Conservation (phyloP, 2,329 filamentous ascomycete genomes). For the Aspergillus niger region DNA sequence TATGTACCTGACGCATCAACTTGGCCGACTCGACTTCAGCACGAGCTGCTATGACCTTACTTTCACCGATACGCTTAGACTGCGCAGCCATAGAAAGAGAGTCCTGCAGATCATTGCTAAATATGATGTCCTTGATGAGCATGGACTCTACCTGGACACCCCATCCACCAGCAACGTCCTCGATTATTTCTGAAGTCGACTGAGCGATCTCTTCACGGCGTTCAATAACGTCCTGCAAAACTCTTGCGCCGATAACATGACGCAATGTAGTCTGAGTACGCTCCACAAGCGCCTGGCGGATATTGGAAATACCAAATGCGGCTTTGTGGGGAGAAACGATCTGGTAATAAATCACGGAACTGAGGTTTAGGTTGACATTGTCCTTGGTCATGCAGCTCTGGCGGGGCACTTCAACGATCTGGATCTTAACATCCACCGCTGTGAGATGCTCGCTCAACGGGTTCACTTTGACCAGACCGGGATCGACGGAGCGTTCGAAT, state of each 20-base stretch:
- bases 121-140: slow-evolving; percentile 99
- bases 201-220: slow-evolving; percentile 95
- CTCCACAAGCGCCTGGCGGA: slow-evolving; percentile 94
- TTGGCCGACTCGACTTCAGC: slow-evolving; percentile 96
- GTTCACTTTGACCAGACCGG: slow-evolving; percentile 96
- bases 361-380: slow-evolving; percentile 91
- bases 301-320: slow-evolving; percentile 92
- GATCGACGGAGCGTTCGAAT: slow-evolving; percentile 94
- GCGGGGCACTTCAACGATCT: slow-evolving; percentile 92
- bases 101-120: slow-evolving; percentile 92
- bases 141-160: slow-evolving; percentile 96
- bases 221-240: slow-evolving; percentile 97
- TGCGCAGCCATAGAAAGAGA: slow-evolving; percentile 97
- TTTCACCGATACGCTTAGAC: slow-evolving; percentile 96
- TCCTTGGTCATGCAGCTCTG: slow-evolving; percentile 99
- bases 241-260: slow-evolving; percentile 92
- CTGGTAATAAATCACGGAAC: slow-evolving; percentile 98
- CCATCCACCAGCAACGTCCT: slow-evolving; percentile 91
- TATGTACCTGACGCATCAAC: slow-evolving; percentile 66
- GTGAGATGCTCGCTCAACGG: slow-evolving; percentile 86
- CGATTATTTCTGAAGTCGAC: slow-evolving; percentile 95
- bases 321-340: slow-evolving; percentile 94
- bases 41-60: slow-evolving; percentile 95
- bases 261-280: slow-evolving; percentile 96
- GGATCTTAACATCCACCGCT: slow-evolving; percentile 98